Evolutionary conservation across 2,329 filamentous ascomycete genomes (phyloP), one percentile per base, ranked within the genome.

Genomic region (Sporothrix globosa): DNA sequence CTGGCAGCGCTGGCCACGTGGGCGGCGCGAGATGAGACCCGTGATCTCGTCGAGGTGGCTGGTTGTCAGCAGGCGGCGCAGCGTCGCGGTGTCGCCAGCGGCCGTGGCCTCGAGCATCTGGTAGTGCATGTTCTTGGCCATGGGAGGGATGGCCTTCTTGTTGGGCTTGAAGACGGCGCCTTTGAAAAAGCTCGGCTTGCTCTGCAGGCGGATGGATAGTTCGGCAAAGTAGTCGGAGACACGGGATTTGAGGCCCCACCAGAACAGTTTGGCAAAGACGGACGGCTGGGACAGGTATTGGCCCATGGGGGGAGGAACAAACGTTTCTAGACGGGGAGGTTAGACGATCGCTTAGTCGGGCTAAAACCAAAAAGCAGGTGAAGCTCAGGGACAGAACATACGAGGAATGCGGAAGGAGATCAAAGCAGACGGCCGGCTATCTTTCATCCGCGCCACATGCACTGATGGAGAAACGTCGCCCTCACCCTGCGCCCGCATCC

Each of bases 71-170:
- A 90, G 78, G 39, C 79, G 78, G 60, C 82, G 79, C 34, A 91
- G 80, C 5, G 82, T 80, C 2, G 76, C 74, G 73, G 81, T 80
- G 79, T 91, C 86, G 71, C 87, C 88, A 2, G 79, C 79, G 7
- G 90, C 90, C 66, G 91, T 85, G 4, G 86, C 86, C 71, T 84
- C 82, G 74, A 88, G 87, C 83, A 92, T 86, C 73, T 86, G 80
- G 68, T 81, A 80, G 78, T 92, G 89, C 75, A 91, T 80, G 24
- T 81, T 83, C 75, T 86, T 84, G 44, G 88, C 90, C 0, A 83
- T 83, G 1, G 87, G 83, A 10, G 82, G 77, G 61, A 87, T 80
- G 68, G 78, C 76, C 27, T 78, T 74, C 17, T 81, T 81, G 34
- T 79, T 74, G 34, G 84, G 76, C 75, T 83, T 81, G 76, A 84